phyloP scores from a whole-genome alignment of 2,329 filamentous ascomycete species.

The Xylariaceae sp. region DNA sequence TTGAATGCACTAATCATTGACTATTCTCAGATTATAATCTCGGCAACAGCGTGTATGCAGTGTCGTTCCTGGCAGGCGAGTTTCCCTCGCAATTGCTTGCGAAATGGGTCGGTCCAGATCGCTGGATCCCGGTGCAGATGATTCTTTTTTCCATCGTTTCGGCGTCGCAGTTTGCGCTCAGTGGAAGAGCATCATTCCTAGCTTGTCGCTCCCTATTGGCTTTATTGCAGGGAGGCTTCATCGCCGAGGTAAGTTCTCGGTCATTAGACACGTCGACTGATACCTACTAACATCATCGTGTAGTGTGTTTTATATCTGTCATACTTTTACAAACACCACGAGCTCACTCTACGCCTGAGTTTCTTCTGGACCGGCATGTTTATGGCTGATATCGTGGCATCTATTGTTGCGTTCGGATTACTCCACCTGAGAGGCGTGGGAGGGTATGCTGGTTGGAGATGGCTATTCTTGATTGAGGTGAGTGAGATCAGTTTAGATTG shows the following conservation, averaged over 20 bases:
- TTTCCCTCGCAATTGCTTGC: slow-evolving; percentile 59
- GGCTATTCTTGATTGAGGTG: slow-evolving; percentile 53
- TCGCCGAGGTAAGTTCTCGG: slow-evolving; percentile 25
- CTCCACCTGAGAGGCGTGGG: slow-evolving; percentile 36
- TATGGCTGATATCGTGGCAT: slow-evolving; percentile 32
- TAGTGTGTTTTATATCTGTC: slow-evolving; percentile 32
- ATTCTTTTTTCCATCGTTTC: slow-evolving; percentile 28
- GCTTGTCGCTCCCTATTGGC: slow-evolving; percentile 27
- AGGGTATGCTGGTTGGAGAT: slow-evolving; percentile 40
- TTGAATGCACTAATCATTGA: background rate
- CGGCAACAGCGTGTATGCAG: slow-evolving; percentile 52
- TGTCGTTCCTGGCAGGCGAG: slow-evolving; percentile 55
- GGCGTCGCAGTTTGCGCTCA: slow-evolving; percentile 29
- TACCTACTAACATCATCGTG: too few species aligned
- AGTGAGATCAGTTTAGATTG: background rate
- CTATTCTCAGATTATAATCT: slow-evolving; percentile 44
- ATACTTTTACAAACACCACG: slow-evolving; percentile 35
- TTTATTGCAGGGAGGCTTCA: slow-evolving; percentile 31
- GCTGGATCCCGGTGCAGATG: slow-evolving; percentile 30
- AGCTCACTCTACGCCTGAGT: slow-evolving; percentile 37
- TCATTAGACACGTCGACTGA: too few species aligned
- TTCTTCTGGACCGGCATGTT: slow-evolving; percentile 38
- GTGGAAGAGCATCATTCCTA: slow-evolving; percentile 23
- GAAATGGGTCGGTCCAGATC: slow-evolving; percentile 44
- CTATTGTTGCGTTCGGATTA: slow-evolving; percentile 36